These are phyloP conservation scores for Corrigiola litoralis DNA, from an alignment of 179 eudicot genomes.

Conservation along the genomic window DNA sequence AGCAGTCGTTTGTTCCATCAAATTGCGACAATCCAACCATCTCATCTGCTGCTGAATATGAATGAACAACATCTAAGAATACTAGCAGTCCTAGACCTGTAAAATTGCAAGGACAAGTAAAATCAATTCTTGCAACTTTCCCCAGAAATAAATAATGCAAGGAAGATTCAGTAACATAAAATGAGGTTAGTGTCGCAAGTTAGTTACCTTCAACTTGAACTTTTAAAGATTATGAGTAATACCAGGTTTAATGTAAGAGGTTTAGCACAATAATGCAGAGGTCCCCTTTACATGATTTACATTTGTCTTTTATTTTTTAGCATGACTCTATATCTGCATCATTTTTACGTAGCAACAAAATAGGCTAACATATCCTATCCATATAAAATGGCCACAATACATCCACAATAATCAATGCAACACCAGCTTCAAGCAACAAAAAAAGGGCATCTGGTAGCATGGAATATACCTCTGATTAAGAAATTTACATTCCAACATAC, in stretches of 20 bases:
- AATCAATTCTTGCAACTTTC: neutral
- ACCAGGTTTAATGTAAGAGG: no score
- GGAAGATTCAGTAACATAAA: neutral
- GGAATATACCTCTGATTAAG: no score
- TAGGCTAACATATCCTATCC: no score
- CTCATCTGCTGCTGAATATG: slow-evolving; percentile 97
- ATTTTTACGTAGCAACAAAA: no score
- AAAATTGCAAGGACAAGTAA: slow-evolving; percentile 3
- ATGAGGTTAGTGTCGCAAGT: neutral
- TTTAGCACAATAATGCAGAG: neutral
- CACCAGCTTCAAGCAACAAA: no score
- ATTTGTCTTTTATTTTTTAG: neutral
- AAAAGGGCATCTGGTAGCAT: no score
- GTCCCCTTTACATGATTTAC: neutral
- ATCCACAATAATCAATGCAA: no score
- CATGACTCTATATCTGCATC: no score
- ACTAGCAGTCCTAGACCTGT: slow-evolving; percentile 86
- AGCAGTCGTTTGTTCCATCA: slow-evolving; percentile 98
- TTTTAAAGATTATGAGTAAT: neutral
- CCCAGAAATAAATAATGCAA: neutral
- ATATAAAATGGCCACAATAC: no score
- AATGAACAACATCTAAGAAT: slow-evolving; percentile 86
- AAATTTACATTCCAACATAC: no score
- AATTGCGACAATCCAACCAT: slow-evolving; percentile 90
- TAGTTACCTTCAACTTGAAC: neutral